phyloP scores from a whole-genome alignment of 495 filamentous ascomycete genomes.

The Aspergillus panamensis region DNA sequence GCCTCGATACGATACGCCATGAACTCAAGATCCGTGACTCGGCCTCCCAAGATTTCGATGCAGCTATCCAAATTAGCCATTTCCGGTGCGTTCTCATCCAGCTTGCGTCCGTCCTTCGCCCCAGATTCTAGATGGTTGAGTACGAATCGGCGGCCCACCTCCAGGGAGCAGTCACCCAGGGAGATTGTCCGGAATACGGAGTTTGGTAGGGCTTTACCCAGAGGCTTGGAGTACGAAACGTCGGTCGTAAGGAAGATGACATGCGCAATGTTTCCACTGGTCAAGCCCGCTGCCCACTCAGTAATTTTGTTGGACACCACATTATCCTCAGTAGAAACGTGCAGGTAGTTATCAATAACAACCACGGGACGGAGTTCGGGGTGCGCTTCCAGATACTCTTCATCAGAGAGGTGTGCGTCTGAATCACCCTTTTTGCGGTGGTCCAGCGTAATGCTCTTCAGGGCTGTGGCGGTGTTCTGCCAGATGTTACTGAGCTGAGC shows the following conservation, averaged over 20 bases:
- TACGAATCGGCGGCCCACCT: slow-evolving; percentile 87
- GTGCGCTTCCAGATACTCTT: slow-evolving; percentile 89
- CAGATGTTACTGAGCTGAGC: slow-evolving; percentile 88
- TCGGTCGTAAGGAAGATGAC: slow-evolving; percentile 97
- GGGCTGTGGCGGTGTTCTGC: slow-evolving; percentile 76
- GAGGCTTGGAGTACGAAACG: slow-evolving; percentile 79
- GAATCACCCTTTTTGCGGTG: slow-evolving; percentile 65
- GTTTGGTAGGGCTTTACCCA: slow-evolving; percentile 84
- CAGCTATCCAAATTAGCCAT: slow-evolving; percentile 71
- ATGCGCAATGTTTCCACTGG: slow-evolving; percentile 86
- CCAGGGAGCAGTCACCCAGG: slow-evolving; percentile 78
- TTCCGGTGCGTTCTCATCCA: slow-evolving; percentile 37
- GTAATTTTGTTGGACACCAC: slow-evolving; percentile 87
- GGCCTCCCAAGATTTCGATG: slow-evolving; percentile 79
- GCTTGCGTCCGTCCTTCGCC: slow-evolving; percentile 36
- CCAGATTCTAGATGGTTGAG: slow-evolving; percentile 68
- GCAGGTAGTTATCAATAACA: slow-evolving; percentile 91
- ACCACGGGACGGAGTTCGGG: slow-evolving; percentile 81
- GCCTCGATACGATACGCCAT: slow-evolving; percentile 85
- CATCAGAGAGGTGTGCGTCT: slow-evolving; percentile 69
- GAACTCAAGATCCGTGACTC: slow-evolving; percentile 90
- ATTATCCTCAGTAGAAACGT: slow-evolving; percentile 66
- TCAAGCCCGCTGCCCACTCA: slow-evolving; percentile 87
- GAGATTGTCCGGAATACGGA: slow-evolving; percentile 83
- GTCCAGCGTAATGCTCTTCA: slow-evolving; percentile 71